Conservation (phyloP, 805 yeast genomes). For the Saccharomycopsis fodiens region DNA sequence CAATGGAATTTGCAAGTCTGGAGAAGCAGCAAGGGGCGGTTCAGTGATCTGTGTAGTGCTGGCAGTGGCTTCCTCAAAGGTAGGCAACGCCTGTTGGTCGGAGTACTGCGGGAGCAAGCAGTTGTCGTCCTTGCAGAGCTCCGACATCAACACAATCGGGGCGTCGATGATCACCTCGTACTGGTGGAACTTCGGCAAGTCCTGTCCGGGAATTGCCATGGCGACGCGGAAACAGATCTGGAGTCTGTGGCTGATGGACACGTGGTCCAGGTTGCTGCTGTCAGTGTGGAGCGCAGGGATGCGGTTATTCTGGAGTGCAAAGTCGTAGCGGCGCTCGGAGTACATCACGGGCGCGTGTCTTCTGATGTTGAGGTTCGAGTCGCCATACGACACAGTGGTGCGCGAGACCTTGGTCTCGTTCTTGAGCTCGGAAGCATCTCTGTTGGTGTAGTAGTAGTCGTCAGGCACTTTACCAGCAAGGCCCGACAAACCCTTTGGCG, state of each 20-base stretch:
- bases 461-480: constrained; percentile 11
- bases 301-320: neutral
- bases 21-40: too few relatives aligned
- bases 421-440: constrained; percentile 1
- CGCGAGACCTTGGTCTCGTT: constrained; percentile 6
- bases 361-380: constrained; percentile 2
- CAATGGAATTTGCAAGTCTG: too few relatives aligned
- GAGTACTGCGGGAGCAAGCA: constrained; percentile 33
- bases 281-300: constrained; percentile 47
- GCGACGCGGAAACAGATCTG: constrained; percentile 60
- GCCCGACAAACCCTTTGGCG: neutral
- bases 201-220: neutral
- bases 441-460: constrained; percentile 8
- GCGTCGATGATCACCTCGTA: constrained; percentile 78
- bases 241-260: constrained; percentile 57
- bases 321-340: constrained; percentile 6
- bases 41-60: neutral
- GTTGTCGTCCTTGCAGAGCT: constrained; percentile 31
- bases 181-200: constrained; percentile 47
- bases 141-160: constrained; percentile 51
- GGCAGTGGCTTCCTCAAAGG: constrained; percentile 17
- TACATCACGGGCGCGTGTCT: constrained; percentile 4
- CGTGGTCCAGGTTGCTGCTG: constrained; percentile 48
- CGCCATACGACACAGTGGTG: constrained; percentile 15
- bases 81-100: constrained; percentile 7